Percentiles rank a stretch among this genome's conserved stretches.
These are phyloP conservation scores for Sindora glabra DNA, from an alignment of 306 rosid species.

Conservation along the genomic window DNA sequence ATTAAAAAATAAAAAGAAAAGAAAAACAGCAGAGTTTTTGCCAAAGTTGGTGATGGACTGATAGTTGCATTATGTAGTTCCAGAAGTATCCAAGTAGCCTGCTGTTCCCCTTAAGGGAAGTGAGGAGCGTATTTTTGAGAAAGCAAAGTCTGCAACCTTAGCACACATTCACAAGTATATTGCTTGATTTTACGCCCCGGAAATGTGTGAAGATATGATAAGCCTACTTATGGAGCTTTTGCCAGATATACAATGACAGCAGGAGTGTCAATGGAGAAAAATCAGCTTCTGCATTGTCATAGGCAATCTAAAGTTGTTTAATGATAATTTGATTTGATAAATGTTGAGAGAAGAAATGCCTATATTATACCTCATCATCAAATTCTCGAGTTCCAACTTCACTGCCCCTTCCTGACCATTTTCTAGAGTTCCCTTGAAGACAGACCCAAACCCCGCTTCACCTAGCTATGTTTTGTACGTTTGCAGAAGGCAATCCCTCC, in stretches of 20 bases:
- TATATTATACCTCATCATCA: conserved; percentile 59
- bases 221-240: too few species aligned
- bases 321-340: neutral
- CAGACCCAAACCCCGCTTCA: conserved; percentile 95
- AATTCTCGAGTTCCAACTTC: conserved; percentile 94
- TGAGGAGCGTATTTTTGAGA: conserved; percentile 95
- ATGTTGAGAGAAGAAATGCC: neutral
- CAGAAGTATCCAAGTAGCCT: conserved; percentile 90
- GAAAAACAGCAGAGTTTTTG: too few species aligned
- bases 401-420: conserved; percentile 86
- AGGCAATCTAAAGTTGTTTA: neutral
- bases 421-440: conserved; percentile 56
- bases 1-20: too few species aligned
- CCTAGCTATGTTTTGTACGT: conserved; percentile 71
- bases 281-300: conserved; percentile 5
- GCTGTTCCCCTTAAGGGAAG: conserved; percentile 93
- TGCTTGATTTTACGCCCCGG: conserved; percentile 87
- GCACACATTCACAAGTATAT: conserved; percentile 94
- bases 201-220: conserved; percentile 75
- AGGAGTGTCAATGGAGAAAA: too few species aligned
- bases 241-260: too few species aligned
- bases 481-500: too few species aligned
- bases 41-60: too few species aligned
- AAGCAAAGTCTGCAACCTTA: conserved; percentile 92
- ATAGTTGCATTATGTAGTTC: too few species aligned